phyloP scores from a whole-genome alignment of 176 grass and related monocot species.

The Cenchrus purpureus region DNA sequence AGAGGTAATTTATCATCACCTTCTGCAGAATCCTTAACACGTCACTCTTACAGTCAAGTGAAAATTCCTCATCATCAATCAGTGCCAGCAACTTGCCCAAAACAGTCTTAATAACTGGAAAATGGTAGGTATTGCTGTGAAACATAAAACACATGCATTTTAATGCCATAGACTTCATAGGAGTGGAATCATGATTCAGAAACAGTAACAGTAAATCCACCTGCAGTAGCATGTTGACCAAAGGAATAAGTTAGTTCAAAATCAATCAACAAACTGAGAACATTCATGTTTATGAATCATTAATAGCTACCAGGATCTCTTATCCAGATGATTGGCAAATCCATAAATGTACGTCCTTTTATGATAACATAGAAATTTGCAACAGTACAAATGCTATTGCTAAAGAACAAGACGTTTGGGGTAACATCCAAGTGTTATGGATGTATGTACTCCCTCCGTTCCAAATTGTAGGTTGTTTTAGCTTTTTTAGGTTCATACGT shows the following conservation, averaged over 20 bases:
- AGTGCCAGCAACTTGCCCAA: slow-evolving; percentile 51
- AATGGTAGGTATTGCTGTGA: slow-evolving; percentile 39
- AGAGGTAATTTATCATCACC: slow-evolving; percentile 44
- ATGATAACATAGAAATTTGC: background rate
- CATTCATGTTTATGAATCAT: background rate
- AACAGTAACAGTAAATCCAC: slow-evolving; percentile 66
- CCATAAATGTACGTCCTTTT: slow-evolving; percentile 8
- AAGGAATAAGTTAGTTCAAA: slow-evolving; percentile 41
- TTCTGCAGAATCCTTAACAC: slow-evolving; percentile 68
- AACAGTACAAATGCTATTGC: background rate
- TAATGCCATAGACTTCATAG: slow-evolving; percentile 58
- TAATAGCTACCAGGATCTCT: background rate
- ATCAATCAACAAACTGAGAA: slow-evolving; percentile 12
- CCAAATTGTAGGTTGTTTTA: no score
- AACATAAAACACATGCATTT: slow-evolving; percentile 75
- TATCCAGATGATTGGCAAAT: background rate
- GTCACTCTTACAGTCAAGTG: slow-evolving; percentile 54
- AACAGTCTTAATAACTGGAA: slow-evolving; percentile 48
- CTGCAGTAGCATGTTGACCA: slow-evolving; percentile 56
- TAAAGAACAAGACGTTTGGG: background rate
- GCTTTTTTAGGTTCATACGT: no score
- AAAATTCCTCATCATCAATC: slow-evolving; percentile 45
- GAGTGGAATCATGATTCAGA: slow-evolving; percentile 58
- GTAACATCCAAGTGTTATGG: background rate
- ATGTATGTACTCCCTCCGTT: background rate